A percentile compares a stretch with the other conserved stretches of the same genome.
These are phyloP conservation scores for Starmerella potacharoeniae DNA, from an alignment of 805 yeast species.

Conservation along the genomic window DNA sequence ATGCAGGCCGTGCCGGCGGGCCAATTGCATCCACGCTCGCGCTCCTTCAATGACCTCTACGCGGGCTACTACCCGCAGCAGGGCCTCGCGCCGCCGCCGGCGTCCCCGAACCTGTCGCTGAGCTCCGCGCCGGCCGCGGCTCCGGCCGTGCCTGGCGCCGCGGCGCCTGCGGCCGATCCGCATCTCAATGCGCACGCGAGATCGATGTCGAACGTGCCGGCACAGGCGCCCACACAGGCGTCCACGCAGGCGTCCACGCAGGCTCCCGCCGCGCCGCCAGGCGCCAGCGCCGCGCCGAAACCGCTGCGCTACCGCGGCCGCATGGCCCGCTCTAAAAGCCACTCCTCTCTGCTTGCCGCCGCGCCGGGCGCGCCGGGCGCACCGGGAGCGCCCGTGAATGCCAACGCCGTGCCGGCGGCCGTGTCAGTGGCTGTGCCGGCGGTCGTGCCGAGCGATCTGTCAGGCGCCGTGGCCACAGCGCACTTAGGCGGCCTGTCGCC, in stretches of 20 bases:
- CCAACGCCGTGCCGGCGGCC: no score
- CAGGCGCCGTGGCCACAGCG: no score
- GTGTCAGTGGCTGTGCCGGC: no score
- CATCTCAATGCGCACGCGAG: not conserved
- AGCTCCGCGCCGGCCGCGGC: not conserved
- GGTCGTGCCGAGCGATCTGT: no score
- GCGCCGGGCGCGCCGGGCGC: no score
- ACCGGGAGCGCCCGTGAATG: no score
- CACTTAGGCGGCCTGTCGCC: not conserved
- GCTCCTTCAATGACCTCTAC: slow-evolving; percentile 1
- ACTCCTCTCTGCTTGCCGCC: not conserved
- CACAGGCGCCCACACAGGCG: not conserved
- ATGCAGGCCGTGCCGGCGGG: not conserved
- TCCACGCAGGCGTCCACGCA: not conserved
- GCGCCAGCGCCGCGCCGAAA: not conserved
- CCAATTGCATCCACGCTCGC: slow-evolving; percentile 3
- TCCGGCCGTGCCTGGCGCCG: not conserved
- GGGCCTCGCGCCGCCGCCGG: not conserved
- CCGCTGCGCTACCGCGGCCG: slow-evolving; percentile 3
- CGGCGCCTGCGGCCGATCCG: not conserved
- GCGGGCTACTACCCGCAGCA: not conserved
- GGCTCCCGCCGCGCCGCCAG: not conserved
- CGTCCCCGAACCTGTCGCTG: not conserved
- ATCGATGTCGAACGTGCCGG: not conserved
- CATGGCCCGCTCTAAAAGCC: not conserved